Evolutionary conservation across 2,329 filamentous ascomycete species (phyloP).

Genomic region (Exophiala spinifera): DNA sequence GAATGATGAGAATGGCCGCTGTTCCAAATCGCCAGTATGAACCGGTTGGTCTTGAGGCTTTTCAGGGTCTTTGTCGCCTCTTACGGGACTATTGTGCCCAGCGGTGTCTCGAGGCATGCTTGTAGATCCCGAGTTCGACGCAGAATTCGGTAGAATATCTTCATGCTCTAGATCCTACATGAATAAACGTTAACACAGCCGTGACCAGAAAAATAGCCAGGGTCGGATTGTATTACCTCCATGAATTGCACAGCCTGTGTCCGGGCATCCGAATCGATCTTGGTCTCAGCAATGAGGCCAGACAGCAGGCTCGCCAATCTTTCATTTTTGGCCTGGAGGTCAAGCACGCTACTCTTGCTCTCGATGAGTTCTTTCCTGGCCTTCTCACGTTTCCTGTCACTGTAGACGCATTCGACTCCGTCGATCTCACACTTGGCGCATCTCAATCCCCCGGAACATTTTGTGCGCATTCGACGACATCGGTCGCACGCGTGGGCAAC

Average conservation of each 20-base stretch:
- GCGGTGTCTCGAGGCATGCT: background rate
- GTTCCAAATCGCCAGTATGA: background rate
- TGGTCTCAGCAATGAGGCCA: background rate
- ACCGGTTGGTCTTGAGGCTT: background rate
- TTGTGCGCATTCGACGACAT: slow-evolving; percentile 8
- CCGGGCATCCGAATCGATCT: background rate
- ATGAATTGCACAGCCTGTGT: background rate
- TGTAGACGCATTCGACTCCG: slow-evolving; percentile 5
- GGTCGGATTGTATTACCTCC: background rate
- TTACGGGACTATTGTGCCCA: background rate
- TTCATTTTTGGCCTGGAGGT: background rate
- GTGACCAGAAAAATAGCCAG: no score
- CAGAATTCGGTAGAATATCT: background rate
- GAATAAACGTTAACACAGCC: background rate
- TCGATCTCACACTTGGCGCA: slow-evolving; percentile 9
- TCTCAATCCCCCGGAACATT: slow-evolving; percentile 6
- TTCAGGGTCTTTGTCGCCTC: background rate
- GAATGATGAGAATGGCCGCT: background rate
- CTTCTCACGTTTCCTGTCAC: slow-evolving; percentile 12
- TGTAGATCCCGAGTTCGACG: background rate
- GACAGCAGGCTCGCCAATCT: background rate
- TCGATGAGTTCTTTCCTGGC: slow-evolving; percentile 12
- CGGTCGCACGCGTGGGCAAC: slow-evolving; percentile 9
- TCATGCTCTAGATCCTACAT: background rate
- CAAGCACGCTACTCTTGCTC: background rate